Percentiles rank a stretch among this genome's conserved stretches.
phyloP scores from a whole-genome alignment of 306 rosid species.

The Heteromeles arbutifolia region DNA sequence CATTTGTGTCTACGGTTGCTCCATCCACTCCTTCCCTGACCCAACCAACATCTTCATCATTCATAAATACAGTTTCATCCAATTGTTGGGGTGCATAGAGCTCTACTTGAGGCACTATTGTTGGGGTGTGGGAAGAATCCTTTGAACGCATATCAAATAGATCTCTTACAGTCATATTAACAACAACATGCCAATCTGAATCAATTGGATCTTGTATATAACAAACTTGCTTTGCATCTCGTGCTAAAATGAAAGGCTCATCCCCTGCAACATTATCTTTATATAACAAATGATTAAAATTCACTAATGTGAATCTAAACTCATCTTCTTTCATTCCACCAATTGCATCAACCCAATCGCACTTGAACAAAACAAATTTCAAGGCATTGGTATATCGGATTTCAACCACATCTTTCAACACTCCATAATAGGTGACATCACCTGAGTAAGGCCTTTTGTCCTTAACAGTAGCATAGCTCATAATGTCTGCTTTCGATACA shows the following conservation, averaged over 20 bases:
- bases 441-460: not conserved
- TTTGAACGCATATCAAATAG: not conserved
- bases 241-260: not conserved
- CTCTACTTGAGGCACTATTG: not conserved
- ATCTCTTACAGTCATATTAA: not conserved
- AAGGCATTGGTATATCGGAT: too few relatives aligned
- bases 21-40: not conserved
- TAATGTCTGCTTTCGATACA: not conserved
- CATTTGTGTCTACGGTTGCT: too few relatives aligned
- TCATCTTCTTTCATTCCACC: too few relatives aligned
- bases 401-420: not conserved
- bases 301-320: too few relatives aligned
- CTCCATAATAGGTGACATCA: not conserved
- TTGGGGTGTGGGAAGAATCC: not conserved
- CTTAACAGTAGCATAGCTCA: not conserved
- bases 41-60: not conserved
- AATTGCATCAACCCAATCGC: too few relatives aligned
- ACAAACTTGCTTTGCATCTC: not conserved
- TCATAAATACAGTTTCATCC: not conserved
- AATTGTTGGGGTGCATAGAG: not conserved
- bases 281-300: not conserved
- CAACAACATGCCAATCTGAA: not conserved
- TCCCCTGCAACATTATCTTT: not conserved
- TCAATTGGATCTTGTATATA: not conserved
- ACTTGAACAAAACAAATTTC: too few relatives aligned